Evolutionary conservation across 116 monocot species (phyloP).

Genomic region (Iris pallida): DNA sequence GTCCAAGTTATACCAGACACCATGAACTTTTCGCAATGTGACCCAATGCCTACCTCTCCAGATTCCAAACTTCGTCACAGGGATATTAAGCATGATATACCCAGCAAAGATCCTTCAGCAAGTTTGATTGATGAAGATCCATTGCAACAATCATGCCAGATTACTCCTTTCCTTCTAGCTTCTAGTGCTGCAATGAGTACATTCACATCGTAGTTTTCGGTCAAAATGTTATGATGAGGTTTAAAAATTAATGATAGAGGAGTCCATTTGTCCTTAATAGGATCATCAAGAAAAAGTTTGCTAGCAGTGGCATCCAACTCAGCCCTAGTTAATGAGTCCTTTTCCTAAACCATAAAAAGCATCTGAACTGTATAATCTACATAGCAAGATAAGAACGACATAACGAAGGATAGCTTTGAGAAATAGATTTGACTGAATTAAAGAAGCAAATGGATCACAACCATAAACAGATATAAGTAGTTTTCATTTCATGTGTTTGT

Average conservation of each 20-base stretch:
- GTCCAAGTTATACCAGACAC: constrained; percentile 85
- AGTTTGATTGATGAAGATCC: constrained; percentile 56
- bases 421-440: no score
- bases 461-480: background rate
- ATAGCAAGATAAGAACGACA: background rate
- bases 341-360: constrained; percentile 40
- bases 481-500: no score
- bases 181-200: constrained; percentile 85
- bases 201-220: constrained; percentile 95
- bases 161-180: constrained; percentile 41
- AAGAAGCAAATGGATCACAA: no score
- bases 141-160: constrained; percentile 83
- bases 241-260: constrained; percentile 71
- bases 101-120: constrained; percentile 33
- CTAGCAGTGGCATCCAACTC: constrained; percentile 68
- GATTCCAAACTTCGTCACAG: constrained; percentile 53
- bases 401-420: background rate
- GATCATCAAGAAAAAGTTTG: constrained; percentile 49
- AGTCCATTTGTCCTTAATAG: constrained; percentile 40
- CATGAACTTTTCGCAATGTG: constrained; percentile 47
- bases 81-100: constrained; percentile 75
- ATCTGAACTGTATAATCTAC: constrained; percentile 9
- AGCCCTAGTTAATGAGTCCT: constrained; percentile 58
- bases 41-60: constrained; percentile 87
- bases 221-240: constrained; percentile 72